Evolutionary conservation across 306 rosid genomes (phyloP), one percentile per base, ranked within the genome.

Genomic region (Leucaena leucocephala): DNA sequence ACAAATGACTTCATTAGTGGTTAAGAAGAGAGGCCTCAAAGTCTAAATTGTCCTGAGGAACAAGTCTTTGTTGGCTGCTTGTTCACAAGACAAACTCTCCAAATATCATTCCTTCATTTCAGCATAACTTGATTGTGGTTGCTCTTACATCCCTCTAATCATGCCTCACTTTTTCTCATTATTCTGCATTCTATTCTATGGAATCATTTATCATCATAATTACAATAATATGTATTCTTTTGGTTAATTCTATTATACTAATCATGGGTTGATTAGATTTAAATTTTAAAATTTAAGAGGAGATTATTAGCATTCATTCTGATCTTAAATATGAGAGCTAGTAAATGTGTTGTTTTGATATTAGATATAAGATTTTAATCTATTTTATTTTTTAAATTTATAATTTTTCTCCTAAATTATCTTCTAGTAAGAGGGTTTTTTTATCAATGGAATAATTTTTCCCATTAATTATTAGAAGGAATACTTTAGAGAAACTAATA

Each of bases 131-230:
- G 79, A 73, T 77, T 76, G 80, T 77, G 52, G 43, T 62, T 80
- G 49, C 57, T 67, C 62, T 82, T 77, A 82, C 65, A 79, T 83
- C 77, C 86, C 85, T 82, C 72, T 77, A 86, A 86, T 86, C 86
- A 85, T 82, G 82, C 79, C 35, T 6, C 65, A 76, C 77, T 73
- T 79, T 49, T 78, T 82, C 48, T 44, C 48, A 44, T 78, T 34
- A 76, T 74, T 80, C 45, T 49, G 34, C 74, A 73, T n/a, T 38
- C 12, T 40, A 3, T 14, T 38, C 12, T 34, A 3, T 14, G n/a
- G 6, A 48, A 48, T 12, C 15, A 48, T 48, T 48, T 14, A 48
- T 48, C 4, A 27, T 27, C 27, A 27, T 27, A 27, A 27, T 27
- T 2, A n/a, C 13, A 17, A 54, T 17, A 54, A 17, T 17, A 55